Percentiles rank a stretch among this genome's conserved stretches.
Conservation (phyloP, 495 filamentous ascomycete species). For the Xylaria acuta region DNA sequence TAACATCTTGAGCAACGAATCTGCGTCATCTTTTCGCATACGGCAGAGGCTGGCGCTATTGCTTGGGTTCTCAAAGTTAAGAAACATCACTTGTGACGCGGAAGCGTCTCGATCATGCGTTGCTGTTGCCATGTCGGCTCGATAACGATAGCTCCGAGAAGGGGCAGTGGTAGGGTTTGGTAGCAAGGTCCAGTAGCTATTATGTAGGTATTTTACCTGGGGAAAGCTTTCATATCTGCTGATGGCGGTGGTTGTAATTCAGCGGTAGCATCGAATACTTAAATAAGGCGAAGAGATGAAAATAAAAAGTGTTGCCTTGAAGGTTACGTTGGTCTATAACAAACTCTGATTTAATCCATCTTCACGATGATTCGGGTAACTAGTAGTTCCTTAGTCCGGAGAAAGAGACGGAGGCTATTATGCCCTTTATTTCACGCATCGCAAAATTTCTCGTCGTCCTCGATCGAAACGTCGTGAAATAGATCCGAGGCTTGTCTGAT, state of each 20-base stretch:
- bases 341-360: neutral
- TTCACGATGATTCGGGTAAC: constrained; percentile 7
- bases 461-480: neutral
- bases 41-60: neutral
- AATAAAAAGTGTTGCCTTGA: neutral
- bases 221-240: neutral
- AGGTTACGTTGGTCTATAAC: neutral
- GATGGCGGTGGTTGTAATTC: neutral
- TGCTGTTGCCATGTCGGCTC: neutral
- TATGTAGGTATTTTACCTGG: neutral
- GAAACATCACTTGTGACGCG: neutral
- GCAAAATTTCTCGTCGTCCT: neutral
- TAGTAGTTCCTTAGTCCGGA: neutral
- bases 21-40: neutral
- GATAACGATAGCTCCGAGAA: neutral
- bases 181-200: neutral
- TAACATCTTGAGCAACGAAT: neutral
- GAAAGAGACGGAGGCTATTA: neutral
- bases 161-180: neutral
- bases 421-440: neutral
- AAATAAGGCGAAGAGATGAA: neutral
- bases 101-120: neutral
- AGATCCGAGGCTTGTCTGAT: neutral
- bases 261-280: neutral
- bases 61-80: neutral